These are phyloP conservation scores for Fomitopsis palustris DNA, from an alignment of 1,284 basidiomycete species.

Conservation along the genomic window DNA sequence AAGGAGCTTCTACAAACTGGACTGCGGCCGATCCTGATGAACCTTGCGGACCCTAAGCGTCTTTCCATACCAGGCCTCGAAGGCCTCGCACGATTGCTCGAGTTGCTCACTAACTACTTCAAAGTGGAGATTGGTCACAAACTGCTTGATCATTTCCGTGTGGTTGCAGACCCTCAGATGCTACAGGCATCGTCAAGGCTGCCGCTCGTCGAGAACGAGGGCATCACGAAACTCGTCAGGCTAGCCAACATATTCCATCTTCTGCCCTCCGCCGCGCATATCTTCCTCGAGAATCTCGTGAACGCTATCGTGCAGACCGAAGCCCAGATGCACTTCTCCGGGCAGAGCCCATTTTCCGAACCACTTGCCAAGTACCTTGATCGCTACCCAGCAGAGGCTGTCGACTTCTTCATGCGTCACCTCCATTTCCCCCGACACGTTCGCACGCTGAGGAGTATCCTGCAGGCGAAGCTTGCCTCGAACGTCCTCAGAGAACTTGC, in stretches of 20 bases:
- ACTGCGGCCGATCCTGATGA: constrained; percentile 95
- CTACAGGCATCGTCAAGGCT: constrained; percentile 76
- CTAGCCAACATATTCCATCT: constrained; percentile 97
- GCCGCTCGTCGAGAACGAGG: constrained; percentile 85
- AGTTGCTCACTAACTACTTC: constrained; percentile 98
- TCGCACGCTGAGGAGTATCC: constrained; percentile 77
- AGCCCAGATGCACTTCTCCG: constrained; percentile 85
- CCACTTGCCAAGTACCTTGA: constrained; percentile 91
- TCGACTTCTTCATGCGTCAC: constrained; percentile 82
- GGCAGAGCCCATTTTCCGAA: constrained; percentile 90
- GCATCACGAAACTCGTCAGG: constrained; percentile 90
- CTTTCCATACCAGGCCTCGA: constrained; percentile 94
- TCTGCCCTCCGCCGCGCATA: constrained; percentile 88
- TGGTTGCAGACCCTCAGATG: constrained; percentile 84
- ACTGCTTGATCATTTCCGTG: constrained; percentile 92
- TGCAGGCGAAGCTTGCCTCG: constrained; percentile 76
- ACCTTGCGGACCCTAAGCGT: constrained; percentile 94
- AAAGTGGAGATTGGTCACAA: constrained; percentile 99
- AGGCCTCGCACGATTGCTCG: constrained; percentile 92
- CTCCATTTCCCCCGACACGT: constrained; percentile 75
- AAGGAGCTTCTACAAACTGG: constrained; percentile 96
- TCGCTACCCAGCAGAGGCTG: constrained; percentile 84
- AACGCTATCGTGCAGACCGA: constrained; percentile 94
- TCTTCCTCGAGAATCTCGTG: constrained; percentile 87
- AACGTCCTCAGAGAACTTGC: constrained; percentile 74